Conservation (phyloP, 108 stramenopile genomes). For the Pseudonitzschia pungens region DNA sequence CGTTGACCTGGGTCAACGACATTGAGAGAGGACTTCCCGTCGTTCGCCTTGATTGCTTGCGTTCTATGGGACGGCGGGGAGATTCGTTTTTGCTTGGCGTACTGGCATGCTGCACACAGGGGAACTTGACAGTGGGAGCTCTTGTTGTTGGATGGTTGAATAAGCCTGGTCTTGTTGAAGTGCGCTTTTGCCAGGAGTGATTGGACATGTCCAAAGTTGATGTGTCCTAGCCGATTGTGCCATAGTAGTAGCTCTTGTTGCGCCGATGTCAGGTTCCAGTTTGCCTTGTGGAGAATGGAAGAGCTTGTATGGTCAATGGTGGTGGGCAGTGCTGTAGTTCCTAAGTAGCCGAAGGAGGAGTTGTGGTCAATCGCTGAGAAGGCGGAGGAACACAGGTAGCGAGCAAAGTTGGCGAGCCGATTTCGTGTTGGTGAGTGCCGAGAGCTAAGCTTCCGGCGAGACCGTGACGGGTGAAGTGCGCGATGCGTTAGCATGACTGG, state of each 20-base stretch:
- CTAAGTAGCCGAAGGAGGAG: not conserved
- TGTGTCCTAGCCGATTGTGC: constrained; percentile 37
- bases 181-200: not conserved
- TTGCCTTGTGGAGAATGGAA: constrained; percentile 1
- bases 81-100: no score
- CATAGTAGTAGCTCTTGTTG: constrained; percentile 48
- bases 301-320: not conserved
- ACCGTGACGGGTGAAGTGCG: not conserved
- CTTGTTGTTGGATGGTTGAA: no score
- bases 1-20: no score
- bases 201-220: constrained; percentile 4
- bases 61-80: no score
- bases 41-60: no score
- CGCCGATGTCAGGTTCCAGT: constrained; percentile 41
- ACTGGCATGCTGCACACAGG: no score
- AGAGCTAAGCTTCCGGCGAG: not conserved
- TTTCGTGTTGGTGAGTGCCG: not conserved
- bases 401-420: not conserved
- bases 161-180: no score
- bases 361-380: not conserved
- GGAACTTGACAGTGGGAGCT: no score
- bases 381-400: not conserved
- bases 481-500: not conserved
- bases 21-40: no score
- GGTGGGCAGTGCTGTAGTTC: not conserved